Evolutionary conservation across 345 rosid genomes (phyloP).

Genomic region (Acer negundo): DNA sequence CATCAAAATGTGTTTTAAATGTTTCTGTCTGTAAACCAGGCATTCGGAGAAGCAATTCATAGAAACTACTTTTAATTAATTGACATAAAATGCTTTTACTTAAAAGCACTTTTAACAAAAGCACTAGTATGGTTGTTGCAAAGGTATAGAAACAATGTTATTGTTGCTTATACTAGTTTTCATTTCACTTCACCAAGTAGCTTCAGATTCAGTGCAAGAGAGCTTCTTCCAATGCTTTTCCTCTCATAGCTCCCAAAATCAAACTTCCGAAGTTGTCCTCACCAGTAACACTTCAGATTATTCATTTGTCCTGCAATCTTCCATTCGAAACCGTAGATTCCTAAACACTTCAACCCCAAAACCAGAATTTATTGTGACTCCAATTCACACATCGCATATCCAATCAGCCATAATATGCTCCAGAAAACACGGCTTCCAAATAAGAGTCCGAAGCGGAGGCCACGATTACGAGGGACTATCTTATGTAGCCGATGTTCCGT

Average conservation of each 20-base stretch:
- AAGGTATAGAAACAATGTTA: too few species aligned
- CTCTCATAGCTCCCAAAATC: not conserved
- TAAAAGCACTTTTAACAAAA: not conserved
- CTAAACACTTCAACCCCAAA: slow-evolving; percentile 13
- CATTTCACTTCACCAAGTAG: not conserved
- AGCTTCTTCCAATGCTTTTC: slow-evolving; percentile 26
- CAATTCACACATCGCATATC: slow-evolving; percentile 7
- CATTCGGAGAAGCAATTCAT: too few species aligned
- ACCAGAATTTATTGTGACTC: slow-evolving; percentile 7
- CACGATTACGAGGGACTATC: slow-evolving; percentile 40
- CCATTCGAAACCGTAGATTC: slow-evolving; percentile 29
- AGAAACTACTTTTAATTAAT: too few species aligned
- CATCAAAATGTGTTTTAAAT: too few species aligned
- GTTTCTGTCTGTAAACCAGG: too few species aligned
- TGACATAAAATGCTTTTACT: not conserved
- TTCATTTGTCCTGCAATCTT: slow-evolving; percentile 21
- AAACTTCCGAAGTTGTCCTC: slow-evolving; percentile 19
- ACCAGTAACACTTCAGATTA: slow-evolving; percentile 6
- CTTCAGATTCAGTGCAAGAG: slow-evolving; percentile 10
- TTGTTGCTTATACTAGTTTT: too few species aligned
- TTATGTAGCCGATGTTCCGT: slow-evolving; percentile 23
- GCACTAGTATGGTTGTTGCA: too few species aligned
- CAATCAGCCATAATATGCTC: slow-evolving; percentile 14
- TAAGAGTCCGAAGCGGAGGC: slow-evolving; percentile 19
- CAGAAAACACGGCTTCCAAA: not conserved